These are phyloP conservation scores for Solanum etuberosum DNA, from an alignment of 257 asterid species.

Conservation along the genomic window DNA sequence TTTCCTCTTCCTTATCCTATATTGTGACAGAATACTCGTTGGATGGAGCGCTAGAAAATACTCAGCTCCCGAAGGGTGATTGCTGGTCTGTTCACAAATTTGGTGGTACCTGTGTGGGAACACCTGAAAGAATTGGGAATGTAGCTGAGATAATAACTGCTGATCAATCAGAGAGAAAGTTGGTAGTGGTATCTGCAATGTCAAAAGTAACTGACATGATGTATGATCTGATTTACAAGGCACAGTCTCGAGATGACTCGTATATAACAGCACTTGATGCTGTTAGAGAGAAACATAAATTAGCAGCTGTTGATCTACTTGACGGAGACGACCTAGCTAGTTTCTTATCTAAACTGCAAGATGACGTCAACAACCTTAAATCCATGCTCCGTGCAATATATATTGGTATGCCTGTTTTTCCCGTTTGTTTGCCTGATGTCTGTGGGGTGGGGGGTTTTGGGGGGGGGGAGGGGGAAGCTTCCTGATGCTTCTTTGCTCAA, in stretches of 20 bases:
- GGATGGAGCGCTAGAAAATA: conserved; percentile 43
- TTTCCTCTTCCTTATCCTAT: neutral
- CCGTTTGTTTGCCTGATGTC: neutral
- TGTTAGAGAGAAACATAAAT: conserved; percentile 72
- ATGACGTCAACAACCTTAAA: conserved; percentile 74
- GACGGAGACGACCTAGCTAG: conserved; percentile 60
- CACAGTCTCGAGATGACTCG: conserved; percentile 70
- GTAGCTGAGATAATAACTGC: conserved; percentile 71
- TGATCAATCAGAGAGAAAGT: conserved; percentile 65
- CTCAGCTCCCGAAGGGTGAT: conserved; percentile 67
- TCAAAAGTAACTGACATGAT: conserved; percentile 98
- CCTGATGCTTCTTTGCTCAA: too few species aligned
- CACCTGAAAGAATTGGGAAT: conserved; percentile 69
- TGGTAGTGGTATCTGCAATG: conserved; percentile 95
- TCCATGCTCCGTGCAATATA: conserved; percentile 90
- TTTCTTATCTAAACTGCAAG: conserved; percentile 51
- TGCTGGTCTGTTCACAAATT: conserved; percentile 94
- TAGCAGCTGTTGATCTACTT: conserved; percentile 69
- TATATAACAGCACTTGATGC: conserved; percentile 56
- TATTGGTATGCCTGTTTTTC: conserved; percentile 45
- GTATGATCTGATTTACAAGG: conserved; percentile 81
- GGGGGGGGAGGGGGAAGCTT: neutral
- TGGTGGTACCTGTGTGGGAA: conserved; percentile 97
- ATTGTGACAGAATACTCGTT: conserved; percentile 26
- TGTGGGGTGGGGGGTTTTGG: too few species aligned